Percentiles rank a stretch among this genome's conserved stretches.
These are phyloP conservation scores for Exophiala aquamarina DNA, from an alignment of 2,329 filamentous ascomycete species.

Conservation along the genomic window DNA sequence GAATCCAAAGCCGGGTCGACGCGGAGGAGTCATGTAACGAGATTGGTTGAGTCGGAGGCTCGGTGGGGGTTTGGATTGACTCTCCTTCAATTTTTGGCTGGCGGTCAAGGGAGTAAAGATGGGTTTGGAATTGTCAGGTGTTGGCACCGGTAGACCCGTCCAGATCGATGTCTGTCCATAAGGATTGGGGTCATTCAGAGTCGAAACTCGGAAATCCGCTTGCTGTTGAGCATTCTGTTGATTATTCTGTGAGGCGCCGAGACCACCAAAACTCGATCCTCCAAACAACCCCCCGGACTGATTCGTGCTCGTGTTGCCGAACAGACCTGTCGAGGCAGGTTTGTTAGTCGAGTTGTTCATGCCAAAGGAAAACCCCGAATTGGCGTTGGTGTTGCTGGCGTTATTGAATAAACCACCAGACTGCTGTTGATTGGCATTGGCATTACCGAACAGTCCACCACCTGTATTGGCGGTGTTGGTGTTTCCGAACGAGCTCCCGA, in stretches of 20 bases:
- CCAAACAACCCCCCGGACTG: conserved; percentile 43
- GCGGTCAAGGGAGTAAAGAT: conserved; percentile 85
- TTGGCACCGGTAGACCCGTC: conserved; percentile 64
- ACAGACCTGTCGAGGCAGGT: conserved; percentile 55
- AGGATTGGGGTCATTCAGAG: conserved; percentile 78
- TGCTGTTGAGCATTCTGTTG: conserved; percentile 52
- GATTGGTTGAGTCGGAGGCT: conserved; percentile 60
- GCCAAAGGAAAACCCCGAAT: conserved; percentile 51
- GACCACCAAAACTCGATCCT: conserved; percentile 37
- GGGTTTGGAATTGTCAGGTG: conserved; percentile 73
- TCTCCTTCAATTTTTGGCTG: conserved; percentile 73
- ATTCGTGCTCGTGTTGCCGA: conserved; percentile 48
- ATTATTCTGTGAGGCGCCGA: conserved; percentile 54
- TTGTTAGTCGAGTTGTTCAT: conserved; percentile 43
- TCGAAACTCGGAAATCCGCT: conserved; percentile 68
- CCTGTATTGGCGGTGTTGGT: conserved; percentile 26
- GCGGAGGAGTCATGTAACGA: conserved; percentile 79
- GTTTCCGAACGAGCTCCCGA: conserved; percentile 32
- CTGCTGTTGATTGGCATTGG: conserved; percentile 36
- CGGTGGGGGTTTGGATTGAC: conserved; percentile 46
- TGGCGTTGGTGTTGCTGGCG: conserved; percentile 23
- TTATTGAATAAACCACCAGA: conserved; percentile 29
- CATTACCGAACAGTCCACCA: conserved; percentile 41
- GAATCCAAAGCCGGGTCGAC: conserved; percentile 80
- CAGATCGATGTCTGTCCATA: conserved; percentile 90